Base-by-base conservation (phyloP, 331 rosid species). In the Quercus tomentella region DNA sequence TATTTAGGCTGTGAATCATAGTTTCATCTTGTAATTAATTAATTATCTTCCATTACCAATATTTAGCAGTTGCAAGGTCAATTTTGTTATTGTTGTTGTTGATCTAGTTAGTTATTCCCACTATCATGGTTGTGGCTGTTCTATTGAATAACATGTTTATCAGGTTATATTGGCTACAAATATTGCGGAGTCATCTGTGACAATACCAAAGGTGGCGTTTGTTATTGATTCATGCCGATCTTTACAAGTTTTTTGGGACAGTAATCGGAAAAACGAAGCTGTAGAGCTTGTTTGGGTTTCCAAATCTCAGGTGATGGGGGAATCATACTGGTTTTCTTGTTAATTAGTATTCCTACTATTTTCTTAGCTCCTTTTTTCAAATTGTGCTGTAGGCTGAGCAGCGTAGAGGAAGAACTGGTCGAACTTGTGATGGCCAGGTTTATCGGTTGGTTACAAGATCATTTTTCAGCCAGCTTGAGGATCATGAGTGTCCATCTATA, bases 111-210 rank as follows among this genome's bases (percentile, higher is more conserved):
- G 22, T 31, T 30, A 18, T 58, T 66, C 15, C 74, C 56, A 65
- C 66, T 25, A 66, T 25, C 67, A 68, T 79, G 25, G 37, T 70
- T 76, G 51, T 68, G 77, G 79, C 17, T 74, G 72, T 52, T 63
- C 33, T 81, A 66, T 81, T 56, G 77, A 72, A 74, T 35, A 33
- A 49, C 21, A 55, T 35, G 20, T 73, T 82, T 70, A 9, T 62
- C 90, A 94, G 98, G 91, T 94, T 49, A 94, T 94, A 84, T 85
- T 92, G 88, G 97, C 98, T 69, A 94, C 98, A 58, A 92, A 94
- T 80, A 94, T 94, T 78, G 97, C 97, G n/a, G 97, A 94, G 82
- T 94, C 98, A 56, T 94, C 98, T n/a, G 98, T 94, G 77, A 94
- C 98, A 74, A 94, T 94, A 78, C 98, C 98, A 71, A 83, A 94